Conservation (phyloP, 2,329 filamentous ascomycete genomes). For the Fusarium sp. region DNA sequence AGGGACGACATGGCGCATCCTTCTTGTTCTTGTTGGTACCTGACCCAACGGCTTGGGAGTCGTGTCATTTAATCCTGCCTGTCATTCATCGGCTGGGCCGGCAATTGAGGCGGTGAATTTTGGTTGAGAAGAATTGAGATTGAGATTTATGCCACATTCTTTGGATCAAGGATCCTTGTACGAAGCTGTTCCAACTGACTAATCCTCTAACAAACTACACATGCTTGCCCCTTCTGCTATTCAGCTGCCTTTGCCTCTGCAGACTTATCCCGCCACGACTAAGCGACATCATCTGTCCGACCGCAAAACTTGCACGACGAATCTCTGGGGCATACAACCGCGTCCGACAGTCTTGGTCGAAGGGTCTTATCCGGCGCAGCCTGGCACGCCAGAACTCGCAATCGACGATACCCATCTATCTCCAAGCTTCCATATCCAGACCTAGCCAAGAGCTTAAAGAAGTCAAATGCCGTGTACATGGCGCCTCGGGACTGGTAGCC, state of each 20-base stretch:
- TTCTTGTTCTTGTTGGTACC: neutral
- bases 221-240: neutral
- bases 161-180: neutral
- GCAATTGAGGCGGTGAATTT: neutral
- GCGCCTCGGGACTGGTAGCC: neutral
- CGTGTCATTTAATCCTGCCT: neutral
- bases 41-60: neutral
- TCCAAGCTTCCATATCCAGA: neutral
- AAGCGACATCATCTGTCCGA: neutral
- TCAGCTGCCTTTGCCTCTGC: neutral
- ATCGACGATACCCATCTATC: neutral
- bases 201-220: neutral
- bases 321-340: neutral
- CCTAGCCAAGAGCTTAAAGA: neutral
- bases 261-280: neutral
- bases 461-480: neutral
- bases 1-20: neutral
- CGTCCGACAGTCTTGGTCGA: neutral
- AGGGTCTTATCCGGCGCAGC: neutral
- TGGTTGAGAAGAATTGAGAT: neutral
- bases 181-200: neutral
- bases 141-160: neutral
- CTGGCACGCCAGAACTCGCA: conserved; percentile 3
- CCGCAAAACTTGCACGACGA: neutral
- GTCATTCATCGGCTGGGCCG: neutral